A percentile compares a stretch with the other conserved stretches of the same genome.
Conservation (phyloP, 1,284 basidiomycete genomes). For the Afroboletus lepidellus region DNA sequence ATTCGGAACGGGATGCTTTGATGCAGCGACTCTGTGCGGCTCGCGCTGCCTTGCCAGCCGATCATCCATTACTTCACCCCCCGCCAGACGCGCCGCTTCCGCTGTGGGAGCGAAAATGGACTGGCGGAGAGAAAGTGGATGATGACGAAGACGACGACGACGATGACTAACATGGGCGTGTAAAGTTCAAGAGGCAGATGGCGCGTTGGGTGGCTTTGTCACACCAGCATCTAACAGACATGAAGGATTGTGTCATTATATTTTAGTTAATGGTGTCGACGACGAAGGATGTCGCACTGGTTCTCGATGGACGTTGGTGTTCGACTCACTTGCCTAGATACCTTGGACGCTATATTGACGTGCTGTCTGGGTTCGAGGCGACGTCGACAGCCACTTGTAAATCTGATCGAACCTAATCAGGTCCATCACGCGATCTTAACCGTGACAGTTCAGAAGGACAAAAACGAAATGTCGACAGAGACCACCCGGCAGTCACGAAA, state of each 20-base stretch:
- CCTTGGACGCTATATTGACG: conserved; percentile 11
- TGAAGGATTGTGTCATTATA: conserved; percentile 21
- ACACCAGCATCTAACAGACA: conserved; percentile 2
- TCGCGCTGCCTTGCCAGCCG: conserved; percentile 50
- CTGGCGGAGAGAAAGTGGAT: conserved; percentile 57
- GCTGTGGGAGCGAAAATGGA: conserved; percentile 77
- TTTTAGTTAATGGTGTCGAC: conserved; percentile 27
- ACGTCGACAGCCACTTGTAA: background rate
- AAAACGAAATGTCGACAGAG: conserved; percentile 20
- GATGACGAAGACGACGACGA: conserved; percentile 50
- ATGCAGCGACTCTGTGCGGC: conserved; percentile 59
- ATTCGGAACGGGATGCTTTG: conserved; percentile 55
- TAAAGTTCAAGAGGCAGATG: no score
- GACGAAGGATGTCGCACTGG: conserved; percentile 9
- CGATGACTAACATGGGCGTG: conserved; percentile 34
- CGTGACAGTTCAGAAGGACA: background rate
- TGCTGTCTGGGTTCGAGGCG: background rate
- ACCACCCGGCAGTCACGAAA: conserved; percentile 25
- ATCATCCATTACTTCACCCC: conserved; percentile 50
- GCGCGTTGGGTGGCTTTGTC: background rate
- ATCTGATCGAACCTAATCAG: background rate
- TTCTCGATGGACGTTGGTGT: conserved; percentile 1
- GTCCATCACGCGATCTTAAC: no score
- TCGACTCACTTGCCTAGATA: conserved; percentile 20
- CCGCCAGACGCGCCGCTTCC: conserved; percentile 38